These are phyloP conservation scores for Cetradonia linearis DNA, from an alignment of 495 filamentous ascomycete genomes.

Conservation along the genomic window DNA sequence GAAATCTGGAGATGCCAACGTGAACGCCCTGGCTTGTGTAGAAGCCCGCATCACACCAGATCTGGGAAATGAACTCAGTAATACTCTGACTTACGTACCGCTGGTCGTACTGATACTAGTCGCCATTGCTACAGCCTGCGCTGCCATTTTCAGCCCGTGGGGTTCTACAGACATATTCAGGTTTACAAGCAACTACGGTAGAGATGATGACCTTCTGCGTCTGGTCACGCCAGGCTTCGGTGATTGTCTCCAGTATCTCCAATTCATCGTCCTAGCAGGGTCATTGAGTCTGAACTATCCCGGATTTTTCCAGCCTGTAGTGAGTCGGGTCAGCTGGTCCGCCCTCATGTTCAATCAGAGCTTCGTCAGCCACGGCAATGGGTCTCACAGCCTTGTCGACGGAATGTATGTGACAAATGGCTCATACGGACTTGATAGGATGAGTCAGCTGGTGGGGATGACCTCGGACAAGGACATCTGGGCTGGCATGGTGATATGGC, in stretches of 20 bases:
- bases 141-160: constrained; percentile 87
- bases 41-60: constrained; percentile 72
- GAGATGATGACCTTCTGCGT: constrained; percentile 83
- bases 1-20: constrained; percentile 56
- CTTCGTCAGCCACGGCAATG: constrained; percentile 59
- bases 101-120: constrained; percentile 68
- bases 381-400: constrained; percentile 57
- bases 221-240: constrained; percentile 93
- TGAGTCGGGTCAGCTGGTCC: constrained; percentile 82
- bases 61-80: constrained; percentile 51
- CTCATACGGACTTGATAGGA: constrained; percentile 64
- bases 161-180: constrained; percentile 79
- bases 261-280: constrained; percentile 83
- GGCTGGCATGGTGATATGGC: constrained; percentile 83
- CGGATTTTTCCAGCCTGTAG: constrained; percentile 84
- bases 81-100: constrained; percentile 67
- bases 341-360: constrained; percentile 86
- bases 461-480: constrained; percentile 67
- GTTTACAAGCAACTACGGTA: constrained; percentile 93
- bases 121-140: constrained; percentile 67
- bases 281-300: constrained; percentile 80
- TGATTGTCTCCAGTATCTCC: constrained; percentile 94
- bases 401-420: constrained; percentile 68
- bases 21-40: constrained; percentile 65
- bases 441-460: constrained; percentile 82